Conservation (phyloP, 2,329 filamentous ascomycete genomes). For the Emergomyces orientalis region DNA sequence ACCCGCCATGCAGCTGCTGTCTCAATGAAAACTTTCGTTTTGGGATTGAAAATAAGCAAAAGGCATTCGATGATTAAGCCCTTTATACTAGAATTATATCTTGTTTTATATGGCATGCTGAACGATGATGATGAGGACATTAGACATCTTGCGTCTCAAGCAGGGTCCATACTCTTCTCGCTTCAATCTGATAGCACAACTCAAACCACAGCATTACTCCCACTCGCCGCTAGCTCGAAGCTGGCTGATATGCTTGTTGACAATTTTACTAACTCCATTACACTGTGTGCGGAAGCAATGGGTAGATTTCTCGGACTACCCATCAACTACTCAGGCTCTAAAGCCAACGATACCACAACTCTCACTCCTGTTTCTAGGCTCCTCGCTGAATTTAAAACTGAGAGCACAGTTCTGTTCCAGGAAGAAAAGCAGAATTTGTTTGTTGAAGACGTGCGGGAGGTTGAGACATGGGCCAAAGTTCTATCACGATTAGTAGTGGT, state of each 20-base stretch:
- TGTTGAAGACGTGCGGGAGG: conserved; percentile 69
- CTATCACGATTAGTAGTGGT: conserved; percentile 30
- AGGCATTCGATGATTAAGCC: conserved; percentile 18
- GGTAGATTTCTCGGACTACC: conserved; percentile 31
- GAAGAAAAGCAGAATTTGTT: conserved; percentile 94
- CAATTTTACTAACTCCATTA: conserved; percentile 26
- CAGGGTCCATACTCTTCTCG: conserved; percentile 31
- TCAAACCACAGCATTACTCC: conserved; percentile 32
- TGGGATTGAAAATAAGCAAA: conserved; percentile 34
- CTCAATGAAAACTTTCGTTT: conserved; percentile 28
- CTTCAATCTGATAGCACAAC: conserved; percentile 24
- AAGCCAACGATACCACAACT: conserved; percentile 20
- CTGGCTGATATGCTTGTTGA: conserved; percentile 29
- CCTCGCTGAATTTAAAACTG: conserved; percentile 29
- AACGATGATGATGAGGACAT: conserved; percentile 92
- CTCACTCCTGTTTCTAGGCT: conserved; percentile 21
- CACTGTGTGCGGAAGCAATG: conserved; percentile 30
- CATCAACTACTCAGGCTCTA: conserved; percentile 5
- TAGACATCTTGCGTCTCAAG: conserved; percentile 50
- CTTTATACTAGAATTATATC: conserved; percentile 46
- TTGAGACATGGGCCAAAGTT: conserved; percentile 55
- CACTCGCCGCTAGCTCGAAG: conserved; percentile 40
- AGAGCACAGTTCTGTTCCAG: conserved; percentile 56
- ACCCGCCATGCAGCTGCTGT: conserved; percentile 30
- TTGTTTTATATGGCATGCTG: conserved; percentile 64